phyloP scores from a whole-genome alignment of 2,329 filamentous ascomycete species.

The Aspergillus melleus region DNA sequence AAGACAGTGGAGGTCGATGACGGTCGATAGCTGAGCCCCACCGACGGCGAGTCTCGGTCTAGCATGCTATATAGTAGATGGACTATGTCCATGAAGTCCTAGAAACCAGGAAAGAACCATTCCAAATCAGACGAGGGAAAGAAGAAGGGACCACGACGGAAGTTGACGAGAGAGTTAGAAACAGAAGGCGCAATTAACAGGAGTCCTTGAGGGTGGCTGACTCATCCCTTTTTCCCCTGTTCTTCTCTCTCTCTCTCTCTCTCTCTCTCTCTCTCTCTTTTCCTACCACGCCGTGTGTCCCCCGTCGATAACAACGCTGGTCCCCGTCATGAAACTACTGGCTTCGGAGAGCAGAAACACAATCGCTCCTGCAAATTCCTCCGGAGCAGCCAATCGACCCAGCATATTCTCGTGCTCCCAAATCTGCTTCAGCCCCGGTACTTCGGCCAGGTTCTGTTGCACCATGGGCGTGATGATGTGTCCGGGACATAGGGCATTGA shows the following conservation, averaged over 20 bases:
- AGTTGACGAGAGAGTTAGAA: neutral
- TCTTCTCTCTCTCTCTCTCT: neutral
- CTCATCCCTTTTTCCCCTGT: neutral
- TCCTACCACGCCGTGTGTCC: slow-evolving; percentile 6
- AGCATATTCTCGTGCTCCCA: slow-evolving; percentile 9
- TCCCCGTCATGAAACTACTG: slow-evolving; percentile 7
- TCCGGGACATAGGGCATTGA: slow-evolving; percentile 55
- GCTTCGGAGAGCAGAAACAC: slow-evolving; percentile 1
- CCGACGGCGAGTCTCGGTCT: neutral
- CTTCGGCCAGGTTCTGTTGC: slow-evolving; percentile 47
- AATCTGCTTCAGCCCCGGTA: slow-evolving; percentile 2
- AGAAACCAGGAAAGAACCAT: neutral
- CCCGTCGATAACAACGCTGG: slow-evolving; percentile 1
- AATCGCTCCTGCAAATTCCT: slow-evolving; percentile 1
- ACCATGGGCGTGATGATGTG: slow-evolving; percentile 72
- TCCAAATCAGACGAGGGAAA: neutral
- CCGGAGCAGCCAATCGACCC: slow-evolving; percentile 1
- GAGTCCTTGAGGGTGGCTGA: neutral
- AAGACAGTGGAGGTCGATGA: neutral
- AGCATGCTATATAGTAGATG: neutral
- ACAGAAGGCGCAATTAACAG: neutral
- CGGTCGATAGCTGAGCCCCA: neutral
- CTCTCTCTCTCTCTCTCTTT: neutral
- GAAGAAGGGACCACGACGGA: neutral
- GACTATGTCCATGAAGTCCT: neutral